These are phyloP conservation scores for Scenedesmus sp. DNA, from an alignment of 163 green algal genomes.

Conservation along the genomic window DNA sequence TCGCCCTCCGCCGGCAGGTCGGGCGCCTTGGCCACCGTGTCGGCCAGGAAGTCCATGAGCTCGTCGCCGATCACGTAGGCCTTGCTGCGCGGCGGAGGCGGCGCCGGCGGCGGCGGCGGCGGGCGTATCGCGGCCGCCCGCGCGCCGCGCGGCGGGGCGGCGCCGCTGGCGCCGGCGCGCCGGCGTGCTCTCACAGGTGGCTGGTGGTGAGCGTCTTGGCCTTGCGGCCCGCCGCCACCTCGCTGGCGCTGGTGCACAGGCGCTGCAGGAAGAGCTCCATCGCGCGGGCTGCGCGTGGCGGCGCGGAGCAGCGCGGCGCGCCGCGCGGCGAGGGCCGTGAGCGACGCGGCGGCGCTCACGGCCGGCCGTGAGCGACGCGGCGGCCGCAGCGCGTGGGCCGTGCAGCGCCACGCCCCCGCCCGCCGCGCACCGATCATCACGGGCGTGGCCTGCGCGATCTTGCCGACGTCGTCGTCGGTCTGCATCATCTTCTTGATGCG, in stretches of 20 bases:
- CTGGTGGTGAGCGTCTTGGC: constrained; percentile 72
- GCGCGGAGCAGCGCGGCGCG: too few relatives aligned
- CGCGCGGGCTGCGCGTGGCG: constrained; percentile 80
- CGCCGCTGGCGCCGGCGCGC: background rate
- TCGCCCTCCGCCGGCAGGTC: constrained; percentile 64
- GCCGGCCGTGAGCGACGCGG: background rate
- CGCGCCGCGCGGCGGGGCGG: background rate
- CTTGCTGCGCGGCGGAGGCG: constrained; percentile 60
- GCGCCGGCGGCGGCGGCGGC: background rate
- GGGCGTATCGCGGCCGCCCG: too few relatives aligned
- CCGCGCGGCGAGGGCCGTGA: background rate
- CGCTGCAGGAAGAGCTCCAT: constrained; percentile 84
- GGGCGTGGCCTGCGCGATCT: constrained; percentile 85
- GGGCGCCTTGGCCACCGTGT: constrained; percentile 64
- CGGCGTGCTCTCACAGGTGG: constrained; percentile 68
- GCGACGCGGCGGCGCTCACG: background rate
- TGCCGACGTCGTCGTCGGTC: constrained; percentile 90
- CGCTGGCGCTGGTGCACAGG: constrained; percentile 59
- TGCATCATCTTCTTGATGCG: constrained; percentile 95
- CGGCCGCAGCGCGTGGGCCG: background rate
- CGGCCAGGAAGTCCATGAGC: constrained; percentile 80
- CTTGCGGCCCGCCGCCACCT: constrained; percentile 61
- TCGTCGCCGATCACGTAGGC: constrained; percentile 65
- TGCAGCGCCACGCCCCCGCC: too few relatives aligned
- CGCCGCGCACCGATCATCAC: constrained; percentile 76